A percentile compares a stretch with the other conserved stretches of the same genome.
Evolutionary conservation across 495 filamentous ascomycete genomes (phyloP).

Genomic region (Geoglossum glabrum): DNA sequence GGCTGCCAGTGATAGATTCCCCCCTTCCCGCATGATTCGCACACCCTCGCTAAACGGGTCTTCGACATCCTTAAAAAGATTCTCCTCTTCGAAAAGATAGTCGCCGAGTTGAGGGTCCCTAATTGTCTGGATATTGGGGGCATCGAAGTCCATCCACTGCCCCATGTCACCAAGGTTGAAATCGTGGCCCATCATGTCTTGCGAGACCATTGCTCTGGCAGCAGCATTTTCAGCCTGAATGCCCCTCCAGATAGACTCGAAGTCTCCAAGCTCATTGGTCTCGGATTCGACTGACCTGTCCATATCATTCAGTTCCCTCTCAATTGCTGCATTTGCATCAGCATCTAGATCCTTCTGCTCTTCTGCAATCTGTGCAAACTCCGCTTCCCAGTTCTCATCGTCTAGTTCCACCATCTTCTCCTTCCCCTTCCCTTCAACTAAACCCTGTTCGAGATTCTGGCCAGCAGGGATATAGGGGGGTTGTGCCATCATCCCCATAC

Average conservation of each 20-base stretch:
- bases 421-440: conserved; percentile 41
- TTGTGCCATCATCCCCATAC: conserved; percentile 24
- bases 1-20: conserved; percentile 82
- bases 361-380: conserved; percentile 69
- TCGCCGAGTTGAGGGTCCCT: conserved; percentile 45
- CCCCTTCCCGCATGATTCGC: conserved; percentile 74
- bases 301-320: conserved; percentile 73
- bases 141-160: conserved; percentile 52
- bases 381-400: conserved; percentile 84
- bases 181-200: conserved; percentile 35
- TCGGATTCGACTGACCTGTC: conserved; percentile 52
- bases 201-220: conserved; percentile 46
- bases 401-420: conserved; percentile 83
- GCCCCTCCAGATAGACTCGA: conserved; percentile 75
- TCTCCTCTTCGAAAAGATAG: conserved; percentile 89
- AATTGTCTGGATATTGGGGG: conserved; percentile 21
- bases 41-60: conserved; percentile 84
- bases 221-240: conserved; percentile 63
- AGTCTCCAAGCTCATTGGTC: conserved; percentile 46
- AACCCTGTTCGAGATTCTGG: conserved; percentile 9
- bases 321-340: conserved; percentile 56
- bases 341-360: conserved; percentile 43
- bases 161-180: conserved; percentile 47
- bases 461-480: conserved; percentile 17
- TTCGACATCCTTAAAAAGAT: conserved; percentile 52